A percentile compares a stretch with the other conserved stretches of the same genome.
These are phyloP conservation scores for Ogataea saltuana DNA, from an alignment of 805 yeast species.

Conservation along the genomic window DNA sequence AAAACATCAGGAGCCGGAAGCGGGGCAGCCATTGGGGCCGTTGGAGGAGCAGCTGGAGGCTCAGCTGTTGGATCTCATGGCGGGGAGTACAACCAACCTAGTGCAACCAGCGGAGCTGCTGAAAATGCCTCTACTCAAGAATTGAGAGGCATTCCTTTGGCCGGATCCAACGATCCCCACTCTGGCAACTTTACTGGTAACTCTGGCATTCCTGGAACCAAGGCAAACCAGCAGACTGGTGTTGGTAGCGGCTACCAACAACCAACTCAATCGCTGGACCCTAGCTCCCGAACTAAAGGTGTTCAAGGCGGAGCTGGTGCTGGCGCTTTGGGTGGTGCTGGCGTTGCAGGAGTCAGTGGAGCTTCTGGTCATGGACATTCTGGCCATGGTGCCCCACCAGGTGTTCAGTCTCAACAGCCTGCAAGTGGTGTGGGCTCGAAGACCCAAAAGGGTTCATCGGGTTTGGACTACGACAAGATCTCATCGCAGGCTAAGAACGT, in stretches of 20 bases:
- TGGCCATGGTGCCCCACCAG: too few relatives aligned
- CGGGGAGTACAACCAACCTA: slow-evolving; percentile 2
- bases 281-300: too few relatives aligned
- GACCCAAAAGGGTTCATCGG: neutral
- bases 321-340: too few relatives aligned
- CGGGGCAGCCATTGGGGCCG: slow-evolving; percentile 16
- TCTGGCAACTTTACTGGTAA: neutral
- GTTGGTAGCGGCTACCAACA: too few relatives aligned
- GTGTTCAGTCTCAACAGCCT: too few relatives aligned
- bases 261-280: too few relatives aligned
- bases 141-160: slow-evolving; percentile 12
- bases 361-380: too few relatives aligned
- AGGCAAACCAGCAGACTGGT: too few relatives aligned
- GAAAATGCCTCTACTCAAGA: slow-evolving; percentile 11
- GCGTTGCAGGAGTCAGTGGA: too few relatives aligned
- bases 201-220: too few relatives aligned
- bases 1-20: slow-evolving; percentile 4
- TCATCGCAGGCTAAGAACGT: slow-evolving; percentile 12
- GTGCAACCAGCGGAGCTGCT: slow-evolving; percentile 6
- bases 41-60: slow-evolving; percentile 8
- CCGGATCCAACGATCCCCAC: neutral
- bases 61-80: slow-evolving; percentile 2
- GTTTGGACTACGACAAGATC: slow-evolving; percentile 10
- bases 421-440: too few relatives aligned
- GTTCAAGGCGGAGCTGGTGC: too few relatives aligned